Evolutionary conservation across 371 early-diverging fungal genomes (phyloP).

Genomic region (Capillidium heterosporum): DNA sequence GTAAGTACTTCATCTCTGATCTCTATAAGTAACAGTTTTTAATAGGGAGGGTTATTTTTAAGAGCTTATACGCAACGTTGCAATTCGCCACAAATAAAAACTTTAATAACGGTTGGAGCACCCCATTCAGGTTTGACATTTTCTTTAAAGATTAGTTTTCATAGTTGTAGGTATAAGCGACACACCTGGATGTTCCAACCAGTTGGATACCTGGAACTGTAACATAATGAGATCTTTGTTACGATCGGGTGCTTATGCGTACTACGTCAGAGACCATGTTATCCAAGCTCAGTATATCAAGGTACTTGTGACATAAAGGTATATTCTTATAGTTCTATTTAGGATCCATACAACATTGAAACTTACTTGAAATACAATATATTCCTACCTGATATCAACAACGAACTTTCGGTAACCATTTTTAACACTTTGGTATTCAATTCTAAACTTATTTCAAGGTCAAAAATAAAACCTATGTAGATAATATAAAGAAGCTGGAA

Average conservation of each 20-base stretch:
- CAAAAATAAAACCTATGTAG: conserved; percentile 31
- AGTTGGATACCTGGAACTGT: conserved; percentile 27
- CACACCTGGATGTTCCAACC: conserved; percentile 53
- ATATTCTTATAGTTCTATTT: not conserved
- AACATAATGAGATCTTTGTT: conserved; percentile 42
- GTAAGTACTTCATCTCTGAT: conserved; percentile 10
- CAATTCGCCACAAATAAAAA: conserved; percentile 46
- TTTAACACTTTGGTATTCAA: not conserved
- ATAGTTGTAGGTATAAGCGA: conserved; percentile 41
- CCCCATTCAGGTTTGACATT: conserved; percentile 41
- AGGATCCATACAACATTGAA: conserved; percentile 33
- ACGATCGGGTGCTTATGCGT: conserved; percentile 51
- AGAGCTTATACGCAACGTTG: conserved; percentile 69
- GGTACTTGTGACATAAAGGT: conserved; percentile 6
- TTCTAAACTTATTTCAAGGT: not conserved
- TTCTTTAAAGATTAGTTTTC: not conserved
- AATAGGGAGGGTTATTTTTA: conserved; percentile 35
- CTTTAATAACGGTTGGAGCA: conserved; percentile 71
- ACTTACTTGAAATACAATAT: conserved; percentile 52
- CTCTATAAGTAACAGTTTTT: no score
- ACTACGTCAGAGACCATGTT: conserved; percentile 57
- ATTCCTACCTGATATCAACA: conserved; percentile 77
- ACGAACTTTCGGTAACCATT: conserved; percentile 25
- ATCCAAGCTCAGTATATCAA: conserved; percentile 89
- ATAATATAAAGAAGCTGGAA: conserved; percentile 34